Evolutionary conservation across 108 stramenopile species (phyloP).

Genomic region (Hondaea fermentalgiana): DNA sequence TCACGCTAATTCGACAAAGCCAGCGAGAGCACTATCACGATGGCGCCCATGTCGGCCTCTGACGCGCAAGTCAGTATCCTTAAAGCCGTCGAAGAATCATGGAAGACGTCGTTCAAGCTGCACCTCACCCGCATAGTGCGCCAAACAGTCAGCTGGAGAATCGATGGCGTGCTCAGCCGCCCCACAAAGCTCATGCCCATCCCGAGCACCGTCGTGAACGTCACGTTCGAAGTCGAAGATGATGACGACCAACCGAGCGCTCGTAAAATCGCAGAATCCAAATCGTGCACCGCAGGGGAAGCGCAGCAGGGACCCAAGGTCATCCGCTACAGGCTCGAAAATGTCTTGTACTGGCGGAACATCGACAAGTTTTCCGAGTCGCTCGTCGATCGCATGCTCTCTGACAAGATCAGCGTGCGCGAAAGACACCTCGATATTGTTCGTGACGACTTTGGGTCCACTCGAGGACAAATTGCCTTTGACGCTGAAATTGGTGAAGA

Average conservation of each 20-base stretch:
- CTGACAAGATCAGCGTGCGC: background rate
- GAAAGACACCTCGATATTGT: background rate
- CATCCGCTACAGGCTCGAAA: background rate
- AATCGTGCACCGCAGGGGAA: background rate
- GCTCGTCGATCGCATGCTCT: background rate
- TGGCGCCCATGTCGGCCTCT: background rate
- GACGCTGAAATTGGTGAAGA: background rate
- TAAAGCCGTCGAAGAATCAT: background rate
- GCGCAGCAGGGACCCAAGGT: background rate
- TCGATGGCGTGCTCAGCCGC: background rate
- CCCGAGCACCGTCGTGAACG: background rate
- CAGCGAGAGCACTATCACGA: background rate
- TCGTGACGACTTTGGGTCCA: background rate
- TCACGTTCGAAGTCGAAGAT: background rate
- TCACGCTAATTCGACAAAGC: background rate
- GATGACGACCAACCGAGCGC: background rate
- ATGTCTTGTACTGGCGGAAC: background rate
- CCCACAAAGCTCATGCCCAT: background rate
- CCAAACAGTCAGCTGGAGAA: background rate
- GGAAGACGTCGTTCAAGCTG: background rate
- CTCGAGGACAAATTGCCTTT: background rate
- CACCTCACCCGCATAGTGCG: background rate
- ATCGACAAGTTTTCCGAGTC: background rate
- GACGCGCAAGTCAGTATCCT: background rate
- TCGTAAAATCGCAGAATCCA: no score